Base-by-base conservation (phyloP, 768 basidiomycete species). In the Gautieria morchelliformis region DNA sequence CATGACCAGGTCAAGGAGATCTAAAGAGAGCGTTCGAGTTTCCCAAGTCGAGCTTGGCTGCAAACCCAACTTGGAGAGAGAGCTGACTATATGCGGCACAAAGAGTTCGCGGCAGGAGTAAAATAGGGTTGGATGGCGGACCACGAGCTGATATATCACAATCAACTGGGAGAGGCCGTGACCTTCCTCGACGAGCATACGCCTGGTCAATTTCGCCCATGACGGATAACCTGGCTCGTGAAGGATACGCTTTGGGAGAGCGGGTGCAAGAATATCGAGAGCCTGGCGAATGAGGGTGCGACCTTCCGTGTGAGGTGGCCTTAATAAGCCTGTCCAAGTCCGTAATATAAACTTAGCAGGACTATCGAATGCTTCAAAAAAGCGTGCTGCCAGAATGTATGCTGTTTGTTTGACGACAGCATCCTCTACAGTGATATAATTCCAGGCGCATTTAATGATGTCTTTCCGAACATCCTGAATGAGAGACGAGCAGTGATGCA, bases 401-500 rank as follows among this genome's bases (percentile, higher is more conserved):
- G 92, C 88, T 9, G 89, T 89, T 68, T 97, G 91, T 69, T 92
- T 94, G 65, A 96, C 90, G 19, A 93, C 83, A 5, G 86, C 79
- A 67, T 98, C 96, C 42, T 95, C 91, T 52, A 65, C 65, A 6
- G 78, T 79, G 62, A 94, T 89, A 63, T 85, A 89, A 64, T 85
- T 80, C 93, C 93, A 97, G 19, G 92, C 90, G 58, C 88, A 87
- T 68, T 87, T 89, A 73, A 97, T 93, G 62, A 98, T 84, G 59
- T 94, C 90, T 68, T 93, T 97, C 70, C 88, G 83, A 39, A 80
- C 82, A 46, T 91, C 87, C 58, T 82, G 82, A 44, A 96, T 75
- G n/a, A 90, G 69, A n/a, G 81, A 73, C 2, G 85, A 79, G 62
- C 91, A 93, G 64, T 87, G 78, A 59, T 94, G 88, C 4, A 98